Percentiles rank a stretch among this genome's conserved stretches.
Conservation (phyloP, 1,284 basidiomycete genomes). For the Leccinum angustisporum region DNA sequence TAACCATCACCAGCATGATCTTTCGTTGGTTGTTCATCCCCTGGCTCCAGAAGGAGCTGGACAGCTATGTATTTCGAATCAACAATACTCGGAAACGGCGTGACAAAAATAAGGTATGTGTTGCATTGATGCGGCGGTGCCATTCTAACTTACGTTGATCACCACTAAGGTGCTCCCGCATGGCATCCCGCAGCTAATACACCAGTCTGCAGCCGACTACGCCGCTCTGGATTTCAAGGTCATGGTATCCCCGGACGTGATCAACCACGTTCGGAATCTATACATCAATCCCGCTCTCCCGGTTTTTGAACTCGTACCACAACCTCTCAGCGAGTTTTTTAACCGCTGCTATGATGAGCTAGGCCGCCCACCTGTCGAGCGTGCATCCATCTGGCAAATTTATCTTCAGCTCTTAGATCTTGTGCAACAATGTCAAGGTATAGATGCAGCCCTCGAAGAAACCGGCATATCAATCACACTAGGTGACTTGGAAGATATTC, state of each 20-base stretch:
- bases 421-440: too few relatives aligned
- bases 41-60: not conserved
- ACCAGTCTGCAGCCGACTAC: not conserved
- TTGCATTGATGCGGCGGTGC: not conserved
- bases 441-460: too few relatives aligned
- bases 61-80: not conserved
- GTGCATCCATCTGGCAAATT: not conserved
- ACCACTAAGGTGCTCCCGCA: not conserved
- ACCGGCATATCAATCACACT: too few relatives aligned
- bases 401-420: not conserved
- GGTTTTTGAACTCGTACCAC: not conserved
- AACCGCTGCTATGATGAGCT: not conserved
- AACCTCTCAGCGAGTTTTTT: not conserved
- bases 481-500: not conserved
- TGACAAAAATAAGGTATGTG: not conserved
- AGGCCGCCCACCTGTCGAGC: not conserved
- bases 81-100: not conserved
- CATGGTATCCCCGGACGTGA: not conserved
- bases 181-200: not conserved
- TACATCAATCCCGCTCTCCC: not conserved
- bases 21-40: too few relatives aligned
- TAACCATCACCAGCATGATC: too few relatives aligned
- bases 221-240: conserved; percentile 2
- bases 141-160: not conserved
- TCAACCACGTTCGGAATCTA: not conserved